These are phyloP conservation scores for Rosellinia necatrix DNA, from an alignment of 2,329 filamentous ascomycete species.

Conservation along the genomic window DNA sequence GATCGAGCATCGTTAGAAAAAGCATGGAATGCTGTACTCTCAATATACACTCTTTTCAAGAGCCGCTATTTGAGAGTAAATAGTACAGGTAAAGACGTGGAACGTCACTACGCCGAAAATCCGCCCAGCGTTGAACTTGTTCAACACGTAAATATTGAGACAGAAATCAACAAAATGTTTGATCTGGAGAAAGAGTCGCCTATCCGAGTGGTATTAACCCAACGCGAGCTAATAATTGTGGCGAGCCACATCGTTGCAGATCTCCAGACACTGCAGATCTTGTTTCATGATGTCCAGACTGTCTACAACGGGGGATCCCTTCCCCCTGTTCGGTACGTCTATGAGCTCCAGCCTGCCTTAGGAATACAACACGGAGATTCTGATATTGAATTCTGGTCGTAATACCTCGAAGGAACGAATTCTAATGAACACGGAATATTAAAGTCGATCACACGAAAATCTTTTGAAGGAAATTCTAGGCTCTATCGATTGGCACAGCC, in stretches of 20 bases:
- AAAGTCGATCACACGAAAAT: no score
- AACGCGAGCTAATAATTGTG: not conserved
- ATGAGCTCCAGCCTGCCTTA: not conserved
- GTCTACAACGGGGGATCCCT: not conserved
- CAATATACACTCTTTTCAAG: not conserved
- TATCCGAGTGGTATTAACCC: conserved; percentile 3
- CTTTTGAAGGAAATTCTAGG: no score
- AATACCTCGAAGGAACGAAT: not conserved
- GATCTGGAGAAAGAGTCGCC: not conserved
- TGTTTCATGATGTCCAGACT: not conserved
- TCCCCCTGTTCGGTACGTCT: not conserved
- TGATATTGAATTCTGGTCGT: not conserved
- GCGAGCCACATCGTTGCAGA: conserved; percentile 14
- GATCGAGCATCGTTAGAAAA: not conserved
- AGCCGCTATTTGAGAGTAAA: no score
- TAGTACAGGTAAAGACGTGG: not conserved
- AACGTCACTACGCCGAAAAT: not conserved
- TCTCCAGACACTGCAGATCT: not conserved
- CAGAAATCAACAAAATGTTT: not conserved
- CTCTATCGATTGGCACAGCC: no score
- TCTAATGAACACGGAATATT: no score
- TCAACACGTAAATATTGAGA: not conserved
- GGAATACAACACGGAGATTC: no score
- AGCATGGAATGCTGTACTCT: not conserved
- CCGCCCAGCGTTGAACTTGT: not conserved